Percentiles rank a stretch among this genome's conserved stretches.
Conservation (phyloP, 352 stramenopile species). For the Pythium pectinolyticum region DNA sequence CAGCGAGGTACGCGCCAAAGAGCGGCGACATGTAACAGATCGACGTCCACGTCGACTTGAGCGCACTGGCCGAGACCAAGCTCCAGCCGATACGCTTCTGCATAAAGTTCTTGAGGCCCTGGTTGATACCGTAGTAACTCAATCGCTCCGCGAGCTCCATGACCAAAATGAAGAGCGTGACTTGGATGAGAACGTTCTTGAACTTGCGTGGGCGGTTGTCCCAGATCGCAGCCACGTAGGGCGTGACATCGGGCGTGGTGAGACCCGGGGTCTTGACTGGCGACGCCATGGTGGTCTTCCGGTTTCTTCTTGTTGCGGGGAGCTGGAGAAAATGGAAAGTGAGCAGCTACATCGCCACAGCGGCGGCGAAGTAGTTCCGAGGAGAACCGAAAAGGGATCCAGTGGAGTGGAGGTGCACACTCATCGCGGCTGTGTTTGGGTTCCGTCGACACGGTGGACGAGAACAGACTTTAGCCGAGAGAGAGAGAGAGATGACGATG, state of each 20-base stretch:
- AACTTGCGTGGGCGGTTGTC: conserved; percentile 51
- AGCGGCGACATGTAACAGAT: conserved; percentile 62
- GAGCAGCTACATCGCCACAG: too few species aligned
- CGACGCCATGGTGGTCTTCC: not conserved
- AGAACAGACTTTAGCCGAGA: too few species aligned
- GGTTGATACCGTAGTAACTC: conserved; percentile 89
- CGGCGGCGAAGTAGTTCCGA: too few species aligned
- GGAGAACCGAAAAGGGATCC: too few species aligned
- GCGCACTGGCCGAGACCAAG: conserved; percentile 47
- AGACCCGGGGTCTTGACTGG: conserved; percentile 23
- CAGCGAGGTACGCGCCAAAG: conserved; percentile 55
- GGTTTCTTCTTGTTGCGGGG: too few species aligned
- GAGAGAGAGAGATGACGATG: too few species aligned
- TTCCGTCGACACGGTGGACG: too few species aligned
- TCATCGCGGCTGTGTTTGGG: too few species aligned
- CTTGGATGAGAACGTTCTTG: conserved; percentile 56
- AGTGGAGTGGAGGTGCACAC: too few species aligned
- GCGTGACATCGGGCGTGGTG: conserved; percentile 14
- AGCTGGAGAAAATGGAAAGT: too few species aligned
- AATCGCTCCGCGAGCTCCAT: conserved; percentile 64
- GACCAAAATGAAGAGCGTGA: conserved; percentile 61
- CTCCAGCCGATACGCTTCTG: conserved; percentile 53
- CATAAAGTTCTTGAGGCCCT: conserved; percentile 87
- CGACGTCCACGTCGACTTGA: conserved; percentile 70
- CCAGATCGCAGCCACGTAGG: conserved; percentile 36